Conservation (phyloP, 192 early-diverging fungal genomes). For the Borealophlyctis nickersoniae region DNA sequence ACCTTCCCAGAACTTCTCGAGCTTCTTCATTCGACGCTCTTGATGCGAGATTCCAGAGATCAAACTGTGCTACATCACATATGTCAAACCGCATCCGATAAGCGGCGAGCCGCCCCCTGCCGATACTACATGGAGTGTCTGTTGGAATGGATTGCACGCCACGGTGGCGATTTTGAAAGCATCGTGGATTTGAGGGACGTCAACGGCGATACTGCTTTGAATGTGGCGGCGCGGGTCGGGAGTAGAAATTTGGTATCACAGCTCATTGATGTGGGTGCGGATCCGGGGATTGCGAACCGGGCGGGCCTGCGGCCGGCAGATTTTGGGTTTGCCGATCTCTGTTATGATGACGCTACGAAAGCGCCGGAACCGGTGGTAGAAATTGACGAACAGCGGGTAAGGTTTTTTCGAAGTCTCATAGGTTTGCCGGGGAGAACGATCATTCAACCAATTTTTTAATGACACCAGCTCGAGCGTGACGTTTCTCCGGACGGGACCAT, state of each 20-base stretch:
- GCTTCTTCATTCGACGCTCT: constrained; percentile 71
- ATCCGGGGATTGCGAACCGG: constrained; percentile 64
- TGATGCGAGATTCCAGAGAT: constrained; percentile 69
- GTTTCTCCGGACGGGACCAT: too few relatives aligned
- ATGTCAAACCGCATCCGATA: constrained; percentile 62
- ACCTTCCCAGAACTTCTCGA: constrained; percentile 72
- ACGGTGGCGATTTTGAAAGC: constrained; percentile 41
- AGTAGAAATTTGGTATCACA: constrained; percentile 75
- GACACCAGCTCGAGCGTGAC: background rate
- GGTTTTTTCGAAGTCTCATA: too few relatives aligned
- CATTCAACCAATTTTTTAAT: background rate
- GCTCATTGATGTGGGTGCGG: constrained; percentile 70
- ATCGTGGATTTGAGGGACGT: constrained; percentile 65
- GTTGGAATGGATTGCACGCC: constrained; percentile 59
- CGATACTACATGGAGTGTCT: constrained; percentile 90
- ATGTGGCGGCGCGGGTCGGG: constrained; percentile 78
- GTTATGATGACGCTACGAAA: too few relatives aligned
- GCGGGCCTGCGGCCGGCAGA: constrained; percentile 77
- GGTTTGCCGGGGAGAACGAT: too few relatives aligned
- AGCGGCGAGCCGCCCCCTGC: constrained; percentile 68
- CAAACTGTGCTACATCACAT: constrained; percentile 94
- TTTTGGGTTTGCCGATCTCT: constrained; percentile 41
- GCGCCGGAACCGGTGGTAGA: too few relatives aligned
- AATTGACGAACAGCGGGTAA: too few relatives aligned
- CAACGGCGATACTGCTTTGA: constrained; percentile 81